Percentiles rank a stretch among this genome's conserved stretches.
Evolutionary conservation across 73 alveolate genomes (phyloP).

Genomic region (Durusdinium trenchii): DNA sequence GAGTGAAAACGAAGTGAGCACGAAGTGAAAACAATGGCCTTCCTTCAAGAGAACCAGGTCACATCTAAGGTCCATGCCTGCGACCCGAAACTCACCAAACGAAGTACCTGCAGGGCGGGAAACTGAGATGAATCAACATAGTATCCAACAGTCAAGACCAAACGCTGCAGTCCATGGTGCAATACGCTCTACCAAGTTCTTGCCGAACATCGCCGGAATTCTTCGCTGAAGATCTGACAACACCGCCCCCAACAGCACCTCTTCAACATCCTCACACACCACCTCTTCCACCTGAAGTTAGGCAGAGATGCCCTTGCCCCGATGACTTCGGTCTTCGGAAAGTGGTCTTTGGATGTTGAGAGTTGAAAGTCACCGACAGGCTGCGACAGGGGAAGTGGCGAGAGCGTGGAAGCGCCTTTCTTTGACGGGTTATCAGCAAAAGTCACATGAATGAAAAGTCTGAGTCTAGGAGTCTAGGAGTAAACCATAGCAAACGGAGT

Average conservation of each 20-base stretch:
- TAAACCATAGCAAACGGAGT: no score
- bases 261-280: slow-evolving; percentile 80
- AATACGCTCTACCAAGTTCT: no score
- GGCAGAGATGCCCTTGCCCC: not conserved
- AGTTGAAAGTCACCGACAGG: no score
- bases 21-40: not conserved
- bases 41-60: not conserved
- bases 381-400: no score
- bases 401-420: no score
- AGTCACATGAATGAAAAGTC: no score
- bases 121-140: not conserved
- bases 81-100: slow-evolving; percentile 93
- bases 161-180: no score
- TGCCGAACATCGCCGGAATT: not conserved
- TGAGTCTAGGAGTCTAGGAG: no score
- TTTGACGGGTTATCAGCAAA: no score
- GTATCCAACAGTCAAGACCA: not conserved
- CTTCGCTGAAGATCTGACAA: not conserved
- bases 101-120: slow-evolving; percentile 51
- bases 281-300: slow-evolving; percentile 78
- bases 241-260: not conserved
- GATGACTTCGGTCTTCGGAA: no score
- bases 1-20: no score
- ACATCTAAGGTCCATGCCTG: not conserved
- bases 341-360: no score